A percentile compares a stretch with the other conserved stretches of the same genome.
phyloP scores from a whole-genome alignment of 805 yeast genomes.

The Zygoascus flipseniorum region DNA sequence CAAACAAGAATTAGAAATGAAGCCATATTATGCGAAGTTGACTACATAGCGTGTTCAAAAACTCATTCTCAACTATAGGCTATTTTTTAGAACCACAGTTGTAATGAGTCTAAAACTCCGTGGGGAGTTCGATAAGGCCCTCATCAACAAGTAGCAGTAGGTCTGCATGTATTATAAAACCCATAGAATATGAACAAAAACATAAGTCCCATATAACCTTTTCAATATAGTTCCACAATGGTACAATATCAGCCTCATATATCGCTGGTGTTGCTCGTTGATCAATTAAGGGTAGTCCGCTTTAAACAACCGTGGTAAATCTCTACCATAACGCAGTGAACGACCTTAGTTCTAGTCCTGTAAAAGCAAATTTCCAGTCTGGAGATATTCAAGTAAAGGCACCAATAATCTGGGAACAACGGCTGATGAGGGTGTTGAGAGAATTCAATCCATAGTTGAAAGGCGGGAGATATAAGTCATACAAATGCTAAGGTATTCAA shows the following conservation, averaged over 20 bases:
- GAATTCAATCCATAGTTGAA: conserved; percentile 50
- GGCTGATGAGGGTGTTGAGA: conserved; percentile 41
- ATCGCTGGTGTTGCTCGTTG: conserved; percentile 33
- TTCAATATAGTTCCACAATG: conserved; percentile 39
- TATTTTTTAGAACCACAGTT: no score
- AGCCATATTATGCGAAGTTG: no score
- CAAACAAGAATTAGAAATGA: conserved; percentile 14
- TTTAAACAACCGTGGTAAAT: conserved; percentile 28
- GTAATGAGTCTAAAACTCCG: no score
- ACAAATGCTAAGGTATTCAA: conserved; percentile 49
- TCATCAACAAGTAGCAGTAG: conserved; percentile 49
- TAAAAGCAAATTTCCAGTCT: conserved; percentile 37
- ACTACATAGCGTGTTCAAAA: no score
- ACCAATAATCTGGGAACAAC: conserved; percentile 50
- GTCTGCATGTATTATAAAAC: conserved; percentile 50
- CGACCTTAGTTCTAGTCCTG: conserved; percentile 38
- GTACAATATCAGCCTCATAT: conserved; percentile 7
- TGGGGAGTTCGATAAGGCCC: conserved; percentile 49
- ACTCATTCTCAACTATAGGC: no score
- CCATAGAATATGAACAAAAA: conserved; percentile 58
- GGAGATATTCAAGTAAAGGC: conserved; percentile 36
- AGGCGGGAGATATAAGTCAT: conserved; percentile 42
- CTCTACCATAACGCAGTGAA: conserved; percentile 35
- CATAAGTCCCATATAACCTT: conserved; percentile 48
- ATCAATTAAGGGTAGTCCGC: conserved; percentile 53